Base-by-base conservation (phyloP, 441 rosid genomes). In the Isatis lusitanica region DNA sequence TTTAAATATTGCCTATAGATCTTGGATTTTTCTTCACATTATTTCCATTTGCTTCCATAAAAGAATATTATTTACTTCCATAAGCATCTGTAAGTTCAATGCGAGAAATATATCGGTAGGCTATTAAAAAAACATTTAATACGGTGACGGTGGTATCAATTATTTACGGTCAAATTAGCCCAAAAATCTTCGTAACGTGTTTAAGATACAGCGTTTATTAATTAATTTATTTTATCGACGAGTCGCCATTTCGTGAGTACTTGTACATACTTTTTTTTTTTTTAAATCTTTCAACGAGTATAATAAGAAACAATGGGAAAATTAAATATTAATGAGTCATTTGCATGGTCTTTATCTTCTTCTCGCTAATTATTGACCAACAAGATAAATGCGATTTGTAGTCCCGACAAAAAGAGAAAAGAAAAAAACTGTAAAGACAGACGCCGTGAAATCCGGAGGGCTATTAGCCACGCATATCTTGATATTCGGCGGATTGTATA, bases 11-110 rank as follows among this genome's bases (percentile, higher is more conserved):
- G 35, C 42, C 1, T 57, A 3, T 66, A 60, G 63, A 77, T 77
- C 69, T 77, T 77, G 73, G 76, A 71, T 77, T 71, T 66, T 77
- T 71, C 68, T 71, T 77, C 50, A 57, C 68, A 50, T 63, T 64
- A 63, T 63, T 70, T 70, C 40, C 61, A 76, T 70, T 55, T 63
- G 46, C 66, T 70, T 62, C 38, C 13, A 31, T 47, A 26, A 46
- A 64, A 26, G 17, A 17, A 43, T 70, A 63, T 4, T 56, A 13
- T 63, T 57, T 56, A 26, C 58, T 43, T 38, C 42, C 36, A 44
- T 33, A 0, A 30, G 17, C 16, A 66, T 63, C 21, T 36, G 42
- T 65, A n/a, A n/a, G n/a, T n/a, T n/a, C 57, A 33, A 53, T 46
- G 7, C 57, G 31, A 63, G 36, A 42, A 17, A 71, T 43, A 26